Base-by-base conservation (phyloP, 2,329 filamentous ascomycete species). In the Uncinocarpus reesii region DNA sequence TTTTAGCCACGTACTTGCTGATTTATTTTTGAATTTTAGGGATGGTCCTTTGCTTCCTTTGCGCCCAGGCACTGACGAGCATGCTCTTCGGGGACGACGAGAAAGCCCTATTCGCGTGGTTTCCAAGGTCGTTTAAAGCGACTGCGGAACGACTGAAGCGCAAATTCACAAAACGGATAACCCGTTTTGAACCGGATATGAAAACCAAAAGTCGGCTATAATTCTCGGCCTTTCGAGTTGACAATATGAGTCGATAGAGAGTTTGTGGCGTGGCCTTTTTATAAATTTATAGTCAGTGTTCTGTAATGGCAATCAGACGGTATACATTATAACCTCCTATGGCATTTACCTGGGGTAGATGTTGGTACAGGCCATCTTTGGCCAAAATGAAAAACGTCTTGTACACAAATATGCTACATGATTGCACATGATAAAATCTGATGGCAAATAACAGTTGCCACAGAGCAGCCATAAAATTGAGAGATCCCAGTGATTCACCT, bases 41-140 rank as follows among this genome's bases (percentile, higher is more conserved):
- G 4, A 55, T 55, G 53, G 53, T 50, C 2, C 26, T 48, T 36
- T 44, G 48, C 35, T 50, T 55, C 31, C 41, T 46, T 23, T 55
- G 53, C 20, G 48, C 53, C 4, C 42, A 49, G 21, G 53, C 51
- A 7, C 35, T 55, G 28, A 50, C 49, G 8, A 43, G 43, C 31
- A 55, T 55, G 43, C 15, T 53, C 13, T 55, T 53, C 20, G 49
- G 49, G 2, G 53, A 55, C 13, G 47, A 53, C 21, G 51, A 53
- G 38, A 15, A 28, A 15, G 15, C 13, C 4, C 31, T 55, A 13
- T 52, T 40, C 36, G 36, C 32, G 18, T 55, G 53, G 53, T 53
- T 55, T 35, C 53, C 53, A 16, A 40, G 15, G 8, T 20, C 49
- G 7, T 55, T 45, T 23, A 47, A 48, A 42, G 49, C 53, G 7